phyloP scores from a whole-genome alignment of 2,329 filamentous ascomycete genomes.

The Apiospora aurea region DNA sequence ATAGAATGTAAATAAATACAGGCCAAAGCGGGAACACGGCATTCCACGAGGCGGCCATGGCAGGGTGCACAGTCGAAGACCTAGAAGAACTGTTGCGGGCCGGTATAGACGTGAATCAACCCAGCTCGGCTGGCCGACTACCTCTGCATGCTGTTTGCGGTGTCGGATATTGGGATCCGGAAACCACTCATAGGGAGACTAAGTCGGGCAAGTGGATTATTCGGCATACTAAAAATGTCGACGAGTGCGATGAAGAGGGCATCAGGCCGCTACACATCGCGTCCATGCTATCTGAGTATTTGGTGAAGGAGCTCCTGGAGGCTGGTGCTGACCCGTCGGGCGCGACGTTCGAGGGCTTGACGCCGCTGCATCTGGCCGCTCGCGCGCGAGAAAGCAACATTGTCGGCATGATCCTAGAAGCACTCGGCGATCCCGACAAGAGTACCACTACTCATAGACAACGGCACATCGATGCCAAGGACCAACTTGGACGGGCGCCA shows the following conservation, averaged over 20 bases:
- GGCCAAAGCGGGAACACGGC: no score
- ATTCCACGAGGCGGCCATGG: neutral
- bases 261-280: slow-evolving; percentile 38
- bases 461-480: neutral
- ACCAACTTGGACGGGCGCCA: slow-evolving; percentile 26
- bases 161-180: neutral
- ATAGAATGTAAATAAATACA: no score
- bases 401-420: slow-evolving; percentile 40
- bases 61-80: neutral
- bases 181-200: neutral
- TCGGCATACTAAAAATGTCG: slow-evolving; percentile 5
- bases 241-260: slow-evolving; percentile 30
- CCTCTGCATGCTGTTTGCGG: neutral
- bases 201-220: neutral
- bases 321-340: slow-evolving; percentile 45
- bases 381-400: slow-evolving; percentile 43
- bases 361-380: slow-evolving; percentile 49
- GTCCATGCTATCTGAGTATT: slow-evolving; percentile 31
- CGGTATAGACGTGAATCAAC: neutral
- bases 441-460: neutral
- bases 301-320: slow-evolving; percentile 41
- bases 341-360: slow-evolving; percentile 44
- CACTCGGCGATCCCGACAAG: neutral
- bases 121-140: neutral
- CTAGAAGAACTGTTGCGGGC: neutral